Base-by-base conservation (phyloP, 306 rosid species). In the Citrullus colocynthis region DNA sequence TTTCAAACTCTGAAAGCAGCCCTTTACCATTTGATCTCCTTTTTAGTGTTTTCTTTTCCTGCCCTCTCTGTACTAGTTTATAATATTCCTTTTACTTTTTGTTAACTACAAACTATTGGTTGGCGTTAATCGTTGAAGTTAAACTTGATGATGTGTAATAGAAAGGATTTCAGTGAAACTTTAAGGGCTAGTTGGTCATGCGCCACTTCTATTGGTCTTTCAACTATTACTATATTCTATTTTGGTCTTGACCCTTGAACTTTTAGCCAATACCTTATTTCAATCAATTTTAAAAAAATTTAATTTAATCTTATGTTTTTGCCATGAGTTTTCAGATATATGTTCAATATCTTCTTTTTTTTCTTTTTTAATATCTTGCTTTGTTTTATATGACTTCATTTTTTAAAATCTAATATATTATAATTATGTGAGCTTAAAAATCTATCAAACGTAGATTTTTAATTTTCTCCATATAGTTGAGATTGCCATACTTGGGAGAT, bases 61-160 rank as follows among this genome's bases (percentile, higher is more conserved):
- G 20, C 17, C 1, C 55, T 72, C 58, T 48, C 60, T 72, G 44
- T 48, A 13, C 55, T 28, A n/a, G 42, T 72, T 72, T 72, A 49
- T 24, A 28, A 72, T 48, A 72, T 72, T 72, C 76, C 76, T 45
- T 70, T 70, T 70, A 57, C 56, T 30, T 72, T 72, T 72, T 9
- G 16, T 7, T 4, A 24, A 4, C 7, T n/a, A 72, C 7, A 49
- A 49, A 49, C 44, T 49, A 72, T 72, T 72, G 76, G 42, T 72
- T 28, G 59, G 15, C 2, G 37, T 48, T 72, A 15, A 28, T 72
- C 42, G 41, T 45, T 45, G 11, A 48, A 72, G 24, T 49, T 72
- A 49, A 49, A 60, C 44, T 72, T 72, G 56, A 44, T 44, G 36
- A 9, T 20, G 28, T 67, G 17, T 51, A 6, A 32, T 32, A 24